Evolutionary conservation across 1,284 basidiomycete genomes (phyloP).

Genomic region (Melampsora americana): DNA sequence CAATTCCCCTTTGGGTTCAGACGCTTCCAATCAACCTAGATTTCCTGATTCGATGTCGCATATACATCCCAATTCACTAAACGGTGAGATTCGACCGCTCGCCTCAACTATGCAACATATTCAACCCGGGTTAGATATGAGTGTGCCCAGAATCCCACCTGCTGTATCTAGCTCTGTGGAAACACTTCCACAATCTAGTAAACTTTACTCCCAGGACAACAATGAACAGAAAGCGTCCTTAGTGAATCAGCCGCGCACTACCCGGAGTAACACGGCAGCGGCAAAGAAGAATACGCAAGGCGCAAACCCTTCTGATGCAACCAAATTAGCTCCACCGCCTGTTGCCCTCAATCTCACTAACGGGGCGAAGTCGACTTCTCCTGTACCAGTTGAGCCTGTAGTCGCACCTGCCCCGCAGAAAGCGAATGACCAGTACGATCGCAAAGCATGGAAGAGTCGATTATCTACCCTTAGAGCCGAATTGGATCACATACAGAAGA

Average conservation of each 20-base stretch:
- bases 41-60: background rate
- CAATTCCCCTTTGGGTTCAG: background rate
- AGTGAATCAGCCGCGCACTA: background rate
- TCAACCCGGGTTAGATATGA: background rate
- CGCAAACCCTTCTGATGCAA: background rate
- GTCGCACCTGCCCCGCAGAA: background rate
- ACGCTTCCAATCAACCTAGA: background rate
- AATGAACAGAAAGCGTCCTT: background rate
- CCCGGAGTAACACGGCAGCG: background rate
- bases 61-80: background rate
- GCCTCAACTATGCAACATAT: background rate
- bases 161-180: background rate
- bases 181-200: background rate
- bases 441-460: slow-evolving; percentile 44
- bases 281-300: background rate
- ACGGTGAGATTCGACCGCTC: background rate
- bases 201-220: background rate
- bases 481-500: slow-evolving; percentile 35
- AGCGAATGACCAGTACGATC: slow-evolving; percentile 32
- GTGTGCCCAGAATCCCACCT: background rate
- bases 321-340: background rate
- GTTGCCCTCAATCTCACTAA: background rate
- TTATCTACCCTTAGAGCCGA: slow-evolving; percentile 27
- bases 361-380: background rate
- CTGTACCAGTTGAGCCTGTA: background rate